A percentile compares a stretch with the other conserved stretches of the same genome.
Conservation (phyloP, 495 filamentous ascomycete species). For the Lophium mytilinum region DNA sequence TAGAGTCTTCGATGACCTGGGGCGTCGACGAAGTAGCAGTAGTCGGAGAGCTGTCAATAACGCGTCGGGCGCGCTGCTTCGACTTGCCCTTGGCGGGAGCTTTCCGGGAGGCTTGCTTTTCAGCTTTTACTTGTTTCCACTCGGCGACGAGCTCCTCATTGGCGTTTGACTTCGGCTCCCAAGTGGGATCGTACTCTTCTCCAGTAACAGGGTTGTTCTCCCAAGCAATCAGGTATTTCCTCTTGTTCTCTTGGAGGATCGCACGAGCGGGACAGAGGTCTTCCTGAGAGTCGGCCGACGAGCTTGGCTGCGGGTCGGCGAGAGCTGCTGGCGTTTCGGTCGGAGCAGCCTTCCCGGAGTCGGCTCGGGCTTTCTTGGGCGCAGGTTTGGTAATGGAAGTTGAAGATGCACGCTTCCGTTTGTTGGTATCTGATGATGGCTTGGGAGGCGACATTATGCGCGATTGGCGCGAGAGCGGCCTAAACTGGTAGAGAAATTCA, state of each 20-base stretch:
- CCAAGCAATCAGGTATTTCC: neutral
- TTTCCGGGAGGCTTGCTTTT: neutral
- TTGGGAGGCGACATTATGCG: no score
- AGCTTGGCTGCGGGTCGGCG: no score
- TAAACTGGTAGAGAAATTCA: no score
- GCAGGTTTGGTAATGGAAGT: no score
- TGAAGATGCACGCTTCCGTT: no score
- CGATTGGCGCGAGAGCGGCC: no score
- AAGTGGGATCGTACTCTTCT: neutral
- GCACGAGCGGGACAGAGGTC: neutral
- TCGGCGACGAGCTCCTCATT: neutral
- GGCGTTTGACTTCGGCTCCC: neutral
- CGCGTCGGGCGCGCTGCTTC: neutral
- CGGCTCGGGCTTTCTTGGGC: no score
- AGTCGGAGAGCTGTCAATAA: neutral
- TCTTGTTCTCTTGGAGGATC: neutral
- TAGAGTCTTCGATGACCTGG: no score
- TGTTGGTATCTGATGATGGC: no score
- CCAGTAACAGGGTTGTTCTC: neutral
- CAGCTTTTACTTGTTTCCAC: slow-evolving; percentile 1
- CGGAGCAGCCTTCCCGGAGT: no score
- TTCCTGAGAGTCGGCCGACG: neutral
- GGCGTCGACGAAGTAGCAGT: neutral
- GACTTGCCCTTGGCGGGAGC: neutral
- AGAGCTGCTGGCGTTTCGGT: no score